Evolutionary conservation across 139 green algal genomes (phyloP), one percentile per base, ranked within the genome.

Genomic region (Edaphochlamys debaryana): DNA sequence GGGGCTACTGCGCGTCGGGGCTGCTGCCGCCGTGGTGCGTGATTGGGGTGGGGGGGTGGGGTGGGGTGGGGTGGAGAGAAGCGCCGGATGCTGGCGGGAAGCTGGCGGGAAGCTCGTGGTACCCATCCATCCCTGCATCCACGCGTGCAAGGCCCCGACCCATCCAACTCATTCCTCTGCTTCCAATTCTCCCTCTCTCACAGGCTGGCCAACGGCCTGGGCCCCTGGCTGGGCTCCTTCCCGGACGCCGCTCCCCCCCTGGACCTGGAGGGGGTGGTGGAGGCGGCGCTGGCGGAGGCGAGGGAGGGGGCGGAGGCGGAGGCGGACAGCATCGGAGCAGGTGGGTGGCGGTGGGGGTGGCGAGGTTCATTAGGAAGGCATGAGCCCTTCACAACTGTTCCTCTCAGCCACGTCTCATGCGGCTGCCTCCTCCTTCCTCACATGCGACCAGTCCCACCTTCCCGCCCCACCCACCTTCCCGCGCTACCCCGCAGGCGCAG

Each of bases 231-330:
- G 1, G 58, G 71, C 41, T 63, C 75, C n/a, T 71, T 72, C 17
- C 30, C 75, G 0, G 75, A 81, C 75, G 75, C 75, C 20, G 60
- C 75, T 6, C 75, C 75, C 7, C 60, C 75, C 0, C 29, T 81
- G 60, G 27, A 7, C 20, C 62, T 81, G 38, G 75, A 81, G 75
- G 60, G 19, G 32, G 75, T 81, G 60, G 60, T 81, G 75, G 75
- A 81, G 75, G n/a, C 30, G n/a, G 75, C 60, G 75, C 40, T 71
- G 60, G 13, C 30, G n/a, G 75, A 81, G 15, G 75, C 75, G 20
- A 41, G 60, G 41, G 60, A 71, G 62, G 75, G 75, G 11, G 40
- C 29, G 22, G 30, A 41, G 38, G 75, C 75, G 29, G 75, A 81
- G 58, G 75, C n/a, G n/a, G 75, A 58, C 5, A 81, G 75, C 75